Percentiles rank a stretch among this genome's conserved stretches.
phyloP scores from a whole-genome alignment of 805 yeast genomes.

The Candida andamanensis region DNA sequence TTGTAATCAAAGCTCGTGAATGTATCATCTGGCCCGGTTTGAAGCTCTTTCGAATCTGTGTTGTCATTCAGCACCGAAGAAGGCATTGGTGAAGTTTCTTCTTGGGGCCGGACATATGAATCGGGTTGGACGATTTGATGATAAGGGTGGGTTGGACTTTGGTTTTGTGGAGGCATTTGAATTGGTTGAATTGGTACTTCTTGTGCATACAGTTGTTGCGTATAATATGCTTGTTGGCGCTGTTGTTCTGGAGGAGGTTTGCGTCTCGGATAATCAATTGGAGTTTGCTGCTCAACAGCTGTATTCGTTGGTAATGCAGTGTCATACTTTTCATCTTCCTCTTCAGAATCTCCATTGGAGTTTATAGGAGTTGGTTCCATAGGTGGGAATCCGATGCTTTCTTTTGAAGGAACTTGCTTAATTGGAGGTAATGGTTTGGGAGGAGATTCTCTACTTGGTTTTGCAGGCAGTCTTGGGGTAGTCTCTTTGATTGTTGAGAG shows the following conservation, averaged over 20 bases:
- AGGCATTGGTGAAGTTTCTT: background rate
- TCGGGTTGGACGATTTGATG: background rate
- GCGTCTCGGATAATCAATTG: slow-evolving; percentile 8
- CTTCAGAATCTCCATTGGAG: background rate
- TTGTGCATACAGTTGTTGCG: slow-evolving; percentile 9
- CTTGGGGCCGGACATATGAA: background rate
- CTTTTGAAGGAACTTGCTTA: slow-evolving; percentile 4
- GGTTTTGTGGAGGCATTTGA: background rate
- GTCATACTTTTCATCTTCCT: slow-evolving; percentile 20
- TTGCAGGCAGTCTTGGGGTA: slow-evolving; percentile 36
- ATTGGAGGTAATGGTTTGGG: slow-evolving; percentile 11
- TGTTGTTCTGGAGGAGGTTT: slow-evolving; percentile 16
- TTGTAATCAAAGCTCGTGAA: too few relatives aligned
- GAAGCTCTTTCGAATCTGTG: too few relatives aligned
- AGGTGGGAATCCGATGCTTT: background rate
- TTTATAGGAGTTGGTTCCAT: background rate
- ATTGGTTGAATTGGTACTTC: background rate
- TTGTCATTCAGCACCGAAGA: too few relatives aligned
- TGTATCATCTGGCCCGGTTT: slow-evolving; percentile 15
- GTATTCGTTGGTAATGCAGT: slow-evolving; percentile 26
- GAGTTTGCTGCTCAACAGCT: slow-evolving; percentile 21
- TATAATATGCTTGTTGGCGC: too few relatives aligned
- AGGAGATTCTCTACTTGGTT: slow-evolving; percentile 5
- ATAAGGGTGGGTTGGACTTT: background rate
- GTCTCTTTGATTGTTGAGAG: slow-evolving; percentile 77